A percentile compares a stretch with the other conserved stretches of the same genome.
Conservation (phyloP, 2,329 filamentous ascomycete genomes). For the Xylariaceae sp. region DNA sequence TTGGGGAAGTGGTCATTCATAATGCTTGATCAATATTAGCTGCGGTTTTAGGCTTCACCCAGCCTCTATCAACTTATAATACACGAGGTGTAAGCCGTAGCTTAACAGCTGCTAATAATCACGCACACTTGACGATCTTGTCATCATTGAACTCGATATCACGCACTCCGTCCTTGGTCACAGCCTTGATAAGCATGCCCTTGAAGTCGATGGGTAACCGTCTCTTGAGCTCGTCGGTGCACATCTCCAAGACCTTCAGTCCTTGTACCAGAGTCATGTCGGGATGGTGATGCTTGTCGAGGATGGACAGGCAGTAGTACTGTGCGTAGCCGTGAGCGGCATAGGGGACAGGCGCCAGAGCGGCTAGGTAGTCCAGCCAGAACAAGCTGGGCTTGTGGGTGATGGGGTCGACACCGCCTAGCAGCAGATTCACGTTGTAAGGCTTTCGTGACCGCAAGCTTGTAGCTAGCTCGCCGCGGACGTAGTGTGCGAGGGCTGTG, state of each 20-base stretch:
- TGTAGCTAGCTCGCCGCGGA: constrained; percentile 86
- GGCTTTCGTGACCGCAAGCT: constrained; percentile 88
- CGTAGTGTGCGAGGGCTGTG: constrained; percentile 84
- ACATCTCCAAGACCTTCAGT: constrained; percentile 88
- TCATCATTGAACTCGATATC: constrained; percentile 84
- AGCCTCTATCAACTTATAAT: constrained; percentile 34
- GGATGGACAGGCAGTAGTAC: constrained; percentile 97
- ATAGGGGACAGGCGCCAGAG: constrained; percentile 83
- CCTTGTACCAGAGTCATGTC: constrained; percentile 87
- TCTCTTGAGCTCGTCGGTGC: constrained; percentile 94
- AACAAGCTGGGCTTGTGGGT: constrained; percentile 87
- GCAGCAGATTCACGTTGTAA: constrained; percentile 93
- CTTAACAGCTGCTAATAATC: constrained; percentile 30
- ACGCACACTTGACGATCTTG: constrained; percentile 62
- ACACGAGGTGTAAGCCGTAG: constrained; percentile 21
- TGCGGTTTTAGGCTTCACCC: constrained; percentile 16
- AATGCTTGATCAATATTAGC: constrained; percentile 17
- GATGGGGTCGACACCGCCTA: constrained; percentile 90
- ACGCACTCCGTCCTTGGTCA: constrained; percentile 88
- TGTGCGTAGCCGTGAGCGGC: constrained; percentile 98
- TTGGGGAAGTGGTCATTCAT: constrained; percentile 1
- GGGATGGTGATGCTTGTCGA: constrained; percentile 98
- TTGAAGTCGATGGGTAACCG: constrained; percentile 98
- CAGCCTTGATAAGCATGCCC: constrained; percentile 88
- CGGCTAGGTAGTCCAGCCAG: constrained; percentile 96